Percentiles rank a stretch among this genome's conserved stretches.
Evolutionary conservation across 192 early-diverging fungal genomes (phyloP).

Genomic region (Linderina pennispora): DNA sequence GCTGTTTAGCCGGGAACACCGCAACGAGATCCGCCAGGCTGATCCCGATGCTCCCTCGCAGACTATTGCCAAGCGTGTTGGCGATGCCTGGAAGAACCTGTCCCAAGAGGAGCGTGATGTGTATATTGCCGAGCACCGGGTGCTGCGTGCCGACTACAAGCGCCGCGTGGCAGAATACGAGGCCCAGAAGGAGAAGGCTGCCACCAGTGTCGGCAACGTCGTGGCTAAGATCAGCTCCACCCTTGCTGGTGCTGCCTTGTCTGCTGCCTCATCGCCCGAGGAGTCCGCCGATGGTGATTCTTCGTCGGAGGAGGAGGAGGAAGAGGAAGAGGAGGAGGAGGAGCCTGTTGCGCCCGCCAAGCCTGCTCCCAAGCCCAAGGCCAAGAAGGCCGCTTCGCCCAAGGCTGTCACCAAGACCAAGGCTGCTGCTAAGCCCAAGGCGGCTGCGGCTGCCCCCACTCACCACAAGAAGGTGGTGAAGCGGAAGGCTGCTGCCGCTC

Average conservation of each 20-base stretch:
- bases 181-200: slow-evolving; percentile 3
- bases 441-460: no score
- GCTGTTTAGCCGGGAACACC: slow-evolving; percentile 19
- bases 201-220: background rate
- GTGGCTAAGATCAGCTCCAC: background rate
- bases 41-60: slow-evolving; percentile 12
- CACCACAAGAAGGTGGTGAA: background rate
- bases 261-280: no score
- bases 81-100: slow-evolving; percentile 18
- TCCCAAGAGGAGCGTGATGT: slow-evolving; percentile 4
- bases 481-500: background rate
- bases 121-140: slow-evolving; percentile 10
- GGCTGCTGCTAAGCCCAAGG: no score
- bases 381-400: slow-evolving; percentile 1
- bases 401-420: no score
- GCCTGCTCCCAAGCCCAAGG: slow-evolving; percentile 15
- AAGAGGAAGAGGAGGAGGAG: background rate
- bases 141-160: slow-evolving; percentile 8
- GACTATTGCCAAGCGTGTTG: slow-evolving; percentile 15
- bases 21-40: slow-evolving; percentile 2
- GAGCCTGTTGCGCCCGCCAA: background rate
- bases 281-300: no score
- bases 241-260: background rate
- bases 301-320: slow-evolving; percentile 7
- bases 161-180: slow-evolving; percentile 7